A percentile compares a stretch with the other conserved stretches of the same genome.
Conservation (phyloP, 2,329 filamentous ascomycete genomes). For the Ceratocystis variospora region DNA sequence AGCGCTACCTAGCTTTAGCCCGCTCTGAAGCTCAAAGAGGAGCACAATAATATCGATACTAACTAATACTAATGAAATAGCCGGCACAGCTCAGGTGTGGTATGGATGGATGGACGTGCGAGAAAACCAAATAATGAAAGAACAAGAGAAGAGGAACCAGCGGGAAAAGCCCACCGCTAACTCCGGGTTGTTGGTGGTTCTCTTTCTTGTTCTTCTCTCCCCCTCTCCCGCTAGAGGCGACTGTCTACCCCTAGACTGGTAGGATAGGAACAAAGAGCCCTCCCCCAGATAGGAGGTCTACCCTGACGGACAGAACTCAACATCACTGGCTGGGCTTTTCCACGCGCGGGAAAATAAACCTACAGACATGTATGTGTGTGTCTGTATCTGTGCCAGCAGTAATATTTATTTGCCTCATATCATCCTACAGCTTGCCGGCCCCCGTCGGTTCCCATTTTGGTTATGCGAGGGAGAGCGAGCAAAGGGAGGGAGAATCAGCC, state of each 20-base stretch:
- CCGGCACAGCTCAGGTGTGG: too few relatives aligned
- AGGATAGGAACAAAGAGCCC: not conserved
- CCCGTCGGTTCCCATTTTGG: too few relatives aligned
- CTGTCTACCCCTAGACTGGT: not conserved
- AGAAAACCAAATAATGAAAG: not conserved
- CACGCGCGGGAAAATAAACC: not conserved
- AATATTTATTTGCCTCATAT: not conserved
- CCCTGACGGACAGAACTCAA: too few relatives aligned
- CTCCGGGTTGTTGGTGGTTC: not conserved
- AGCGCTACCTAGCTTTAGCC: not conserved
- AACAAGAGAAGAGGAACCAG: not conserved
- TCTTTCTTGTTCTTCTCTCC: too few relatives aligned
- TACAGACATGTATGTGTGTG: too few relatives aligned
- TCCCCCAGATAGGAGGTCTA: too few relatives aligned
- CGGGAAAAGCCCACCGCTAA: not conserved
- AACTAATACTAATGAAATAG: too few relatives aligned
- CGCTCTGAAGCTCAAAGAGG: too few relatives aligned
- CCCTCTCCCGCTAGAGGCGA: too few relatives aligned
- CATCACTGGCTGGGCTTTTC: not conserved
- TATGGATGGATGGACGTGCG: not conserved
- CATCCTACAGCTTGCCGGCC: not conserved
- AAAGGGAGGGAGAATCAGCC: not conserved
- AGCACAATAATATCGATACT: too few relatives aligned
- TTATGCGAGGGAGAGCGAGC: not conserved
- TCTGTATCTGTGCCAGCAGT: too few relatives aligned